phyloP scores from a whole-genome alignment of 2,329 filamentous ascomycete species.

The Colletotrichum euphorbiae region DNA sequence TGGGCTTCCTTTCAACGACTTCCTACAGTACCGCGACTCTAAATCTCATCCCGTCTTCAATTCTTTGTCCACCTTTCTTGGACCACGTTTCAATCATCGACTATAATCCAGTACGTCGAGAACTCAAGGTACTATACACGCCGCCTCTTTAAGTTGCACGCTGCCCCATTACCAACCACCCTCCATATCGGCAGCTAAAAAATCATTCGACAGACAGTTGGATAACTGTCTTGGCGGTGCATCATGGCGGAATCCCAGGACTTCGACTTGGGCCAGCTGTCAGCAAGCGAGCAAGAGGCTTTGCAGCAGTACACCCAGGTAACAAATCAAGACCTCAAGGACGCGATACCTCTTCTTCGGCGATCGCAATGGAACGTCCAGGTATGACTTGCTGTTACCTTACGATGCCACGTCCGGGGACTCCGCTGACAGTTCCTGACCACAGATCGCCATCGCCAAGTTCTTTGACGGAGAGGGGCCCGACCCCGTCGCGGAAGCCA shows the following conservation, averaged over 20 bases:
- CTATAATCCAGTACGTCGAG: too few species aligned
- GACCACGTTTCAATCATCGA: too few species aligned
- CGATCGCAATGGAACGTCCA: constrained; percentile 97
- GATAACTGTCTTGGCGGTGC: not conserved
- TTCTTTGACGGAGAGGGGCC: constrained; percentile 97
- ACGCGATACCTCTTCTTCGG: constrained; percentile 82
- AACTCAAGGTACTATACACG: too few species aligned
- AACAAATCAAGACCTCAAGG: constrained; percentile 82
- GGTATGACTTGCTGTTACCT: constrained; percentile 57
- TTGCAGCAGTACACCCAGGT: constrained; percentile 90
- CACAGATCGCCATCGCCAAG: constrained; percentile 90
- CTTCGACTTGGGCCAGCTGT: constrained; percentile 76
- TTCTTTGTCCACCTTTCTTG: not conserved
- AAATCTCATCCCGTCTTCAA: too few species aligned
- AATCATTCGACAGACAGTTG: not conserved
- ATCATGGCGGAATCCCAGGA: constrained; percentile 57
- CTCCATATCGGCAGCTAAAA: constrained; percentile 15
- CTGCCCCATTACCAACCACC: not conserved
- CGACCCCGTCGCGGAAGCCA: constrained; percentile 82
- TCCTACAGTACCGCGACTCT: not conserved
- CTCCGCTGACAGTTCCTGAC: not conserved
- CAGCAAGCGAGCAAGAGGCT: constrained; percentile 81
- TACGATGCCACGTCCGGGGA: not conserved
- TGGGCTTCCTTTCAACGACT: not conserved
- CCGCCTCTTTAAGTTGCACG: not conserved